Evolutionary conservation across 306 rosid genomes (phyloP).

Genomic region (Crataegus laevigata): DNA sequence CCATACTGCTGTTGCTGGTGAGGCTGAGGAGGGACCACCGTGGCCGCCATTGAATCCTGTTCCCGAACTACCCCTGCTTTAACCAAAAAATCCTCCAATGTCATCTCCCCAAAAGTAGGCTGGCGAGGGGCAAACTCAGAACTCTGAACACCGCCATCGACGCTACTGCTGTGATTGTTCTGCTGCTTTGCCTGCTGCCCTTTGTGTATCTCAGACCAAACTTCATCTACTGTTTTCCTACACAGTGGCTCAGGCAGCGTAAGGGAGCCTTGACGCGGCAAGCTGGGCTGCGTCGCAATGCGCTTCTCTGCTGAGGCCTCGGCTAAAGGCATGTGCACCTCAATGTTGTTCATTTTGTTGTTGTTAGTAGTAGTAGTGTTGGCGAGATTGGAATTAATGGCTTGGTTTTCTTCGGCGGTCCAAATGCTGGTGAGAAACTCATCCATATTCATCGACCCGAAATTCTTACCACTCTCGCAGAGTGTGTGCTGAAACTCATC

Average conservation of each 20-base stretch:
- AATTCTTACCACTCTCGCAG: slow-evolving; percentile 66
- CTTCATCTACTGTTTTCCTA: slow-evolving; percentile 82
- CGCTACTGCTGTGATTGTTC: background rate
- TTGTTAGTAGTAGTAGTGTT: background rate
- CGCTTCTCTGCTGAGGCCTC: slow-evolving; percentile 13
- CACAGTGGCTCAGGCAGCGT: slow-evolving; percentile 69
- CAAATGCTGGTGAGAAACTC: slow-evolving; percentile 84
- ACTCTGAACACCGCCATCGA: slow-evolving; percentile 18
- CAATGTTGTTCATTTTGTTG: background rate
- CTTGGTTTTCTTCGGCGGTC: slow-evolving; percentile 82
- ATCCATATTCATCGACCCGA: slow-evolving; percentile 97
- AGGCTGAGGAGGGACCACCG: slow-evolving; percentile 5
- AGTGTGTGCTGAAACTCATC: slow-evolving; percentile 81
- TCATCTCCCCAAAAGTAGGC: slow-evolving; percentile 88
- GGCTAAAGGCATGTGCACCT: background rate
- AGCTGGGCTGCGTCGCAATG: slow-evolving; percentile 49
- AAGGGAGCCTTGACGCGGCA: slow-evolving; percentile 63
- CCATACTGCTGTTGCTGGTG: slow-evolving; percentile 34
- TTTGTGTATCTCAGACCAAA: slow-evolving; percentile 82
- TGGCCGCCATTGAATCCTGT: background rate
- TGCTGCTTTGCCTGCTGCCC: slow-evolving; percentile 22
- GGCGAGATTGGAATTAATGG: slow-evolving; percentile 6
- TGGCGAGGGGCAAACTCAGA: slow-evolving; percentile 58
- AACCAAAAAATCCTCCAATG: slow-evolving; percentile 81
- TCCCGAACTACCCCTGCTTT: slow-evolving; percentile 87